Evolutionary conservation across 495 filamentous ascomycete species (phyloP).

Genomic region (Daldinia decipiens): DNA sequence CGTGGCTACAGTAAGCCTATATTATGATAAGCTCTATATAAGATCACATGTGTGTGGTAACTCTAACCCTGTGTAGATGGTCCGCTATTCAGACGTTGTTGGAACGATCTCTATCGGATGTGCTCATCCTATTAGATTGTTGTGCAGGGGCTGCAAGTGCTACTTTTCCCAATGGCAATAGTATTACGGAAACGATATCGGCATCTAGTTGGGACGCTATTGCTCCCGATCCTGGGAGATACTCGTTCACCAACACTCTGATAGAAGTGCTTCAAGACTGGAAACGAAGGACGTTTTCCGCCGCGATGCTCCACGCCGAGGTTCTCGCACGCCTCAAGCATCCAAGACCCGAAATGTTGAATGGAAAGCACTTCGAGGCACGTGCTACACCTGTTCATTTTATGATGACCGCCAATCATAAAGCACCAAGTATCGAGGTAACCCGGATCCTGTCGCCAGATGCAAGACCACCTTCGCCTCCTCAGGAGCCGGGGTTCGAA

Average conservation of each 20-base stretch:
- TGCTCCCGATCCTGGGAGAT: conserved; percentile 61
- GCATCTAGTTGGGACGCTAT: conserved; percentile 64
- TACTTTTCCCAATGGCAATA: conserved; percentile 58
- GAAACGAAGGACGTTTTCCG: conserved; percentile 58
- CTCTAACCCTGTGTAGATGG: conserved; percentile 50
- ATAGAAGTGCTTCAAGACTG: conserved; percentile 64
- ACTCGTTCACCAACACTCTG: conserved; percentile 62
- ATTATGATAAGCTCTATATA: background rate
- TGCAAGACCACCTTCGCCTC: conserved; percentile 48
- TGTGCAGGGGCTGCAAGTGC: conserved; percentile 64
- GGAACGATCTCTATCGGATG: conserved; percentile 62
- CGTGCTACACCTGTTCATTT: conserved; percentile 63
- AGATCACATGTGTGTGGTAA: conserved; percentile 10
- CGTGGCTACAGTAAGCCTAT: conserved; percentile 54
- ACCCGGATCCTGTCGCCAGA: conserved; percentile 47
- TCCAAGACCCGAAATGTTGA: conserved; percentile 59
- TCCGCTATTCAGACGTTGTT: conserved; percentile 65
- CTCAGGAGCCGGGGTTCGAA: conserved; percentile 41
- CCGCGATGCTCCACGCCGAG: conserved; percentile 63
- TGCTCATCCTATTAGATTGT: conserved; percentile 64
- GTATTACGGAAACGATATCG: conserved; percentile 64
- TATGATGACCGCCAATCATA: conserved; percentile 64
- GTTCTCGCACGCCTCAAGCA: conserved; percentile 63
- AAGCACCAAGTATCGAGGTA: conserved; percentile 62
- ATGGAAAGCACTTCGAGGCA: conserved; percentile 61